Base-by-base conservation (phyloP, 371 early-diverging fungal species). In the Rhizopus delemar region DNA sequence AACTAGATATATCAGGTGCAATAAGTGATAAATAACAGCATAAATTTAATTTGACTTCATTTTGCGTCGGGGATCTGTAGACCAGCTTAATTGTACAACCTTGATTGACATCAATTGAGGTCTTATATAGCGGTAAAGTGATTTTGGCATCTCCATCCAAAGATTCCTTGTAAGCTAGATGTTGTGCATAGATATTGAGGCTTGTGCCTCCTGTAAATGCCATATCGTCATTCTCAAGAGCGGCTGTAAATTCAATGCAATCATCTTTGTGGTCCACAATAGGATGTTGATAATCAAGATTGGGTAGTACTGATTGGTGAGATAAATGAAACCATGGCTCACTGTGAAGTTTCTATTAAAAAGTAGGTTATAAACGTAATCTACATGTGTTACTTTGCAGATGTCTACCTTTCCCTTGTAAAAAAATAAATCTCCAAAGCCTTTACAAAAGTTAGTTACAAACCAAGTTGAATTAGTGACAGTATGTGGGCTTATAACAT, bases 271-370 rank as follows among this genome's bases (percentile, higher is more conserved):
- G 62, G 13, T 50, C 33, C 1, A 45, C 8, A 3, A 28, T 32
- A 16, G 49, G 58, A 0, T 35, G 5, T 51, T 45, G 59, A 46
- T 73, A 73, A 11, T 66, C 54, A 49, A 80, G 58, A 9, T 68
- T 70, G 3, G 84, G 85, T 6, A 75, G 53, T 49, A 84, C 71
- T 2, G 76, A 68, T 60, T 86, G 85, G 50, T 82, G 84, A 3
- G 84, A 81, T 28, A 84, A 56, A 49, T 81, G 75, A 0, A 79
- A 81, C 86, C 86, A 85, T 32, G 73, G 65, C 39, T 71, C 68
- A 6, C 46, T 46, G 13, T 80, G 60, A 7, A 79, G 66, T 62
- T 53, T 65, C 80, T 82, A 49, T 28, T n/a, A 41, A n/a, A 31
- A 53, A 2, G 3, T 28, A 22, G 22, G 53, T 22, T 9, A 34